These are phyloP conservation scores for Leishmania gerbilli DNA, from an alignment of 208 protist species.

Conservation along the genomic window DNA sequence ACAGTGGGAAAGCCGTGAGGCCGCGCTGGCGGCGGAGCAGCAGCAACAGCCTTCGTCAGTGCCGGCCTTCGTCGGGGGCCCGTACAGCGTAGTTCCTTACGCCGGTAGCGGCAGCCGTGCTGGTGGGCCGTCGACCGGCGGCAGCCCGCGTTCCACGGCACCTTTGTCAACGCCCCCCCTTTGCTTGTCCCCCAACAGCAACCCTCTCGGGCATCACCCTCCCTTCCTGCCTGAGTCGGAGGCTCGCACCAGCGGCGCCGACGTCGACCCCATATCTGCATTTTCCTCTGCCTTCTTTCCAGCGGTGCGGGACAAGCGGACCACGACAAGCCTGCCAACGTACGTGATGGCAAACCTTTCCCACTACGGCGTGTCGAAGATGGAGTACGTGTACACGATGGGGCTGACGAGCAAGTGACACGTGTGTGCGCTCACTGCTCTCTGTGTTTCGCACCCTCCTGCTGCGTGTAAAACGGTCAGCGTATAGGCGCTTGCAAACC, in stretches of 20 bases:
- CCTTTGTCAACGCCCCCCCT: not conserved
- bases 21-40: conserved; percentile 20
- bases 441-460: not conserved
- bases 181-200: not conserved
- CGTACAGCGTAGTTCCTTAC: conserved; percentile 30
- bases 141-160: conserved; percentile 8
- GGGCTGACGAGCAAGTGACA: conserved; percentile 11
- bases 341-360: conserved; percentile 45
- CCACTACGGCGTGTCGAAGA: conserved; percentile 49
- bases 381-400: conserved; percentile 49
- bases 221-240: not conserved
- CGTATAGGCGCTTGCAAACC: not conserved
- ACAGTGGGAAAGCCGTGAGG: conserved; percentile 52
- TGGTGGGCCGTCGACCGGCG: not conserved
- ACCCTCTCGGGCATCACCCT: not conserved
- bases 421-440: not conserved
- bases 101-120: conserved; percentile 6
- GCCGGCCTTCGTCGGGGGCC: not conserved
- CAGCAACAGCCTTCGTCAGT: conserved; percentile 20
- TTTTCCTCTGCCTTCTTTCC: conserved; percentile 36
- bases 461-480: not conserved
- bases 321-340: conserved; percentile 34
- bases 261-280: not conserved
- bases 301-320: conserved; percentile 21
- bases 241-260: not conserved